Evolutionary conservation across 176 grass and related monocot species (phyloP).

Genomic region (Dactylis glomerata): DNA sequence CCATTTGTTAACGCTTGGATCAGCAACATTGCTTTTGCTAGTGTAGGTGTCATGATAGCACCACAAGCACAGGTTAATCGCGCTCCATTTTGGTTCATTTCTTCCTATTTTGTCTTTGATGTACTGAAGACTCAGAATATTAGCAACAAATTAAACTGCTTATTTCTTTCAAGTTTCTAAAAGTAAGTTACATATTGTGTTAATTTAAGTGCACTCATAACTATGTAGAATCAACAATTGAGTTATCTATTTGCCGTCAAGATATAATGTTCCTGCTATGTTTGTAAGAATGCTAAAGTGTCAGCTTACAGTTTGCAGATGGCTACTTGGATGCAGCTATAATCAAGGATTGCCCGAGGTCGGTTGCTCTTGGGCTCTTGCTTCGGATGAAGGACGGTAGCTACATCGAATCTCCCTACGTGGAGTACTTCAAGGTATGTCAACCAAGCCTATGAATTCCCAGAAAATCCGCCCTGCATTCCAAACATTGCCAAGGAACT

Average conservation of each 20-base stretch:
- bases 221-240: background rate
- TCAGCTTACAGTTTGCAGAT: constrained; percentile 76
- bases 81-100: background rate
- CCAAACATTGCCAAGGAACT: background rate
- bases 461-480: background rate
- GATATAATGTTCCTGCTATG: background rate
- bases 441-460: background rate
- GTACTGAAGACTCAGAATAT: background rate
- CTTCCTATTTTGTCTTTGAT: background rate
- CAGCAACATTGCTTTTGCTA: constrained; percentile 74
- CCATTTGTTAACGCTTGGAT: constrained; percentile 87
- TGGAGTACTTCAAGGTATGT: constrained; percentile 82
- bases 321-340: constrained; percentile 93
- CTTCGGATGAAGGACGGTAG: constrained; percentile 71
- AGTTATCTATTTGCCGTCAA: background rate
- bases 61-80: constrained; percentile 77
- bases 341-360: constrained; percentile 78
- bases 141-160: background rate
- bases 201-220: background rate
- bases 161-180: background rate
- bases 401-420: constrained; percentile 66
- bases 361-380: constrained; percentile 48
- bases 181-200: background rate
- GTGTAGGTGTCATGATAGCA: constrained; percentile 71
- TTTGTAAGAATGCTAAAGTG: background rate